Base-by-base conservation (phyloP, 2,329 filamentous ascomycete genomes). In the Xylariaceae sp. region DNA sequence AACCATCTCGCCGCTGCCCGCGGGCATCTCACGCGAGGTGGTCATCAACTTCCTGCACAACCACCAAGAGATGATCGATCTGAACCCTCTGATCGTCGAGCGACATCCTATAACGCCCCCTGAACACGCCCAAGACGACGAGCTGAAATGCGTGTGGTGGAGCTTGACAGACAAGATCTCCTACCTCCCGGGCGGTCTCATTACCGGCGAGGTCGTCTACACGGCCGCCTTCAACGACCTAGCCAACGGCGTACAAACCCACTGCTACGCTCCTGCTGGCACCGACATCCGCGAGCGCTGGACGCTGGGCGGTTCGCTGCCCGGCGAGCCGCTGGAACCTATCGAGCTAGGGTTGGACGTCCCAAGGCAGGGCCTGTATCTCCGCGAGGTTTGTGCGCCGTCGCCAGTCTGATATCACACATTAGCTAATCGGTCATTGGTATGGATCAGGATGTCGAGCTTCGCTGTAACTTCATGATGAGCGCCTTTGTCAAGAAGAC, bases 21-120 rank as follows among this genome's bases (percentile, higher is more conserved):
- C 79, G 2, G 74, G 75, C 58, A 79, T 94, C 57, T 75, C 82
- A 42, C 81, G 89, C 47, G 77, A 86, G 57, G 77, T 81, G n/a
- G 88, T 89, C 39, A 66, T 95, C 55, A 76, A 81, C 47, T 88
- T 89, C 58, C 82, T 95, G 31, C 88, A 90, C 67, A 78, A 86
- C 67, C 89, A 95, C 69, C 67, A 77, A 44, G 84, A 84, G 59
- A 95, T 96, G 85, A 95, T 95, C 62, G 86, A 92, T 64, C 75
- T 95, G 49, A 95, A 95, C 67, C 90, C 90, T 1, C 76, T 95
- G 42, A 86, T 95, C 48, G 82, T 86, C 54, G 83, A 87, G 53
- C 80, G 88, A 49, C 78, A 84, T 58, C 76, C 75, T 31, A 89
- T 89, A 68, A 76, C 80, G 42, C 77, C 88, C 2, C 89, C 89